Evolutionary conservation across 495 filamentous ascomycete genomes (phyloP).

Genomic region (Massariosphaeria phaeospora): DNA sequence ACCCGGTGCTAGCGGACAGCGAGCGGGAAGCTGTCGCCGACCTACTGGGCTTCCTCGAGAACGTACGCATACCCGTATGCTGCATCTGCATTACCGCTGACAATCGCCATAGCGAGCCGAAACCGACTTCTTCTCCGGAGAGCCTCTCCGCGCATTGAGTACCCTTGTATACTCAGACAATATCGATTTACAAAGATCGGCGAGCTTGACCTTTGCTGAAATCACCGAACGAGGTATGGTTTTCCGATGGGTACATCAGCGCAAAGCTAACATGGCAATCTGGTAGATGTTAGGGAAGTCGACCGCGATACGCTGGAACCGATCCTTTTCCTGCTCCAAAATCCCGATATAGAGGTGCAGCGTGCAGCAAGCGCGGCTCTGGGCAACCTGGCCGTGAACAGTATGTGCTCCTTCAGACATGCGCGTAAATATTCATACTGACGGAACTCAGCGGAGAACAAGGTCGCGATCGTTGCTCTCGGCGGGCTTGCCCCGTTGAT

Average conservation of each 20-base stretch:
- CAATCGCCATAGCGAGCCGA: slow-evolving; percentile 65
- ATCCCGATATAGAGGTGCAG: slow-evolving; percentile 93
- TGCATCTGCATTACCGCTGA: slow-evolving; percentile 15
- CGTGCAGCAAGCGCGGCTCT: slow-evolving; percentile 92
- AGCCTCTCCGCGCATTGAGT: slow-evolving; percentile 89
- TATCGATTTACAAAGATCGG: slow-evolving; percentile 94
- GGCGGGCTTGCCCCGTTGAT: slow-evolving; percentile 89
- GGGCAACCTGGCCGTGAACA: slow-evolving; percentile 94
- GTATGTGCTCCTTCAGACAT: slow-evolving; percentile 50
- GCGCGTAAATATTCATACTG: slow-evolving; percentile 39
- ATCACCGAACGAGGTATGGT: slow-evolving; percentile 97
- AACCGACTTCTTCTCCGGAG: slow-evolving; percentile 96
- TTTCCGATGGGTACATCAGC: no score
- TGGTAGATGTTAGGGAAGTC: slow-evolving; percentile 87
- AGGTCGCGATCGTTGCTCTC: slow-evolving; percentile 87
- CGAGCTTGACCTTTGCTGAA: slow-evolving; percentile 96
- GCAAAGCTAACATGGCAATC: slow-evolving; percentile 21
- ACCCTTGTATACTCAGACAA: slow-evolving; percentile 98
- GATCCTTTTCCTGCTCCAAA: slow-evolving; percentile 91
- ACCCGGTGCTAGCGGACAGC: slow-evolving; percentile 90
- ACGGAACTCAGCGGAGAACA: slow-evolving; percentile 80
- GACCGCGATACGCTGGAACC: slow-evolving; percentile 91
- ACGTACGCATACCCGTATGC: slow-evolving; percentile 53
- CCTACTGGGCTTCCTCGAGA: slow-evolving; percentile 89
- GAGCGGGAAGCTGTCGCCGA: slow-evolving; percentile 97